These are phyloP conservation scores for Handroanthus guayacan DNA, from an alignment of 257 asterid genomes.

Conservation along the genomic window DNA sequence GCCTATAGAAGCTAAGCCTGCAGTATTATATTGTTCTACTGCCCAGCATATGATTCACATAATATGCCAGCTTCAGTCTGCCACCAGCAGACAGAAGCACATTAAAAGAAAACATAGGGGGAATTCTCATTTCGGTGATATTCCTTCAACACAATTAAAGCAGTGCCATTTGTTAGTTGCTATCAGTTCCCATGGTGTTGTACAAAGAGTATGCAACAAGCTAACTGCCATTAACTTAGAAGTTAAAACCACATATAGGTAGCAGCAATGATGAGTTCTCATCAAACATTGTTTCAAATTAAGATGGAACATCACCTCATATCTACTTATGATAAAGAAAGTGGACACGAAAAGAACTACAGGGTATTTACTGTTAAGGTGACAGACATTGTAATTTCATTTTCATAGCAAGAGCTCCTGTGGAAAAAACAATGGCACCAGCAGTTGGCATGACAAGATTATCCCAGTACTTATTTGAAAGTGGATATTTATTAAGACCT, in stretches of 20 bases:
- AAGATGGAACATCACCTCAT: background rate
- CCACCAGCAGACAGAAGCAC: slow-evolving; percentile 5
- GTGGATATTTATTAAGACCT: background rate
- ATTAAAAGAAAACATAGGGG: background rate
- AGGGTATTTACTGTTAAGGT: background rate
- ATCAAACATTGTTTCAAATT: background rate
- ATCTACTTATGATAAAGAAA: background rate
- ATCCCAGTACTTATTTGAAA: background rate
- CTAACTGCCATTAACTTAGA: background rate
- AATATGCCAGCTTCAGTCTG: slow-evolving; percentile 15
- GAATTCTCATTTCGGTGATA: background rate
- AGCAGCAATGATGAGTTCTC: background rate
- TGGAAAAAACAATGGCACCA: no score
- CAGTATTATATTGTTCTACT: background rate
- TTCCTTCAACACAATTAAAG: background rate
- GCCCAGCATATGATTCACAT: background rate
- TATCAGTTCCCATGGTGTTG: background rate
- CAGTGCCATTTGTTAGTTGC: background rate
- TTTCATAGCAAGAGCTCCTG: no score
- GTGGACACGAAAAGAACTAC: background rate
- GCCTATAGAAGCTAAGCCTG: slow-evolving; percentile 12
- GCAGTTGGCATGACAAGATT: background rate
- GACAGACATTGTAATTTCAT: no score
- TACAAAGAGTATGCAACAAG: slow-evolving; percentile 20
- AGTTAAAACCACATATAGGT: no score